These are phyloP conservation scores for Kondoa subrosea DNA, from an alignment of 768 basidiomycete species.

Conservation along the genomic window DNA sequence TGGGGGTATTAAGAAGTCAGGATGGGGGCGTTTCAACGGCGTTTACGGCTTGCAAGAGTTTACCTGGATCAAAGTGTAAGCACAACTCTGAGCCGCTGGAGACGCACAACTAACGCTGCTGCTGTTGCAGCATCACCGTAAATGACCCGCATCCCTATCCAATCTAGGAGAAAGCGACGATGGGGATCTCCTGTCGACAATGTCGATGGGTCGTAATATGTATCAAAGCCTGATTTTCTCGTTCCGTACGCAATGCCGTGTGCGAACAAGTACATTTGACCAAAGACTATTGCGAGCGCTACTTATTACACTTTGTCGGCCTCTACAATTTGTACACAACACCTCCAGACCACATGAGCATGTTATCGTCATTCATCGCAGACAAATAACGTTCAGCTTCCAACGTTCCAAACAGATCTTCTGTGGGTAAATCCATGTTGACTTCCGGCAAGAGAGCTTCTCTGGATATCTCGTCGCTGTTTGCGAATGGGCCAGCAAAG, in stretches of 20 bases:
- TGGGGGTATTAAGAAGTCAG: slow-evolving; percentile 14
- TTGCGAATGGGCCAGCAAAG: slow-evolving; percentile 50
- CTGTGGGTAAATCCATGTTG: slow-evolving; percentile 56
- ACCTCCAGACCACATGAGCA: slow-evolving; percentile 75
- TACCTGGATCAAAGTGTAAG: slow-evolving; percentile 29
- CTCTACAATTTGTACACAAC: slow-evolving; percentile 63
- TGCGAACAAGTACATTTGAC: too few relatives aligned
- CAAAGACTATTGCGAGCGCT: too few relatives aligned
- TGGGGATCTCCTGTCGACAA: too few relatives aligned
- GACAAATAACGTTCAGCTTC: slow-evolving; percentile 61
- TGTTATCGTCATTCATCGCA: slow-evolving; percentile 56
- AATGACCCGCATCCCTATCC: slow-evolving; percentile 10
- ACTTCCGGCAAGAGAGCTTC: slow-evolving; percentile 51
- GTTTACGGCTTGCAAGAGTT: slow-evolving; percentile 32
- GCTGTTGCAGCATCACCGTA: slow-evolving; percentile 14
- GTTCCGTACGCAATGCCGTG: too few relatives aligned
- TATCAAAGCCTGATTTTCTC: too few relatives aligned
- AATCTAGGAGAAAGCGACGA: too few relatives aligned
- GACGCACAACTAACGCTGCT: neutral
- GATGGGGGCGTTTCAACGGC: slow-evolving; percentile 32
- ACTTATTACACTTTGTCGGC: neutral
- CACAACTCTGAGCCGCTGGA: neutral
- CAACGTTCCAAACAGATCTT: slow-evolving; percentile 55
- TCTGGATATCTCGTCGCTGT: slow-evolving; percentile 60
- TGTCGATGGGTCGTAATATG: too few relatives aligned